Evolutionary conservation across 1,139 yeast genomes (phyloP).

Genomic region (Geotrichum klebahnii): DNA sequence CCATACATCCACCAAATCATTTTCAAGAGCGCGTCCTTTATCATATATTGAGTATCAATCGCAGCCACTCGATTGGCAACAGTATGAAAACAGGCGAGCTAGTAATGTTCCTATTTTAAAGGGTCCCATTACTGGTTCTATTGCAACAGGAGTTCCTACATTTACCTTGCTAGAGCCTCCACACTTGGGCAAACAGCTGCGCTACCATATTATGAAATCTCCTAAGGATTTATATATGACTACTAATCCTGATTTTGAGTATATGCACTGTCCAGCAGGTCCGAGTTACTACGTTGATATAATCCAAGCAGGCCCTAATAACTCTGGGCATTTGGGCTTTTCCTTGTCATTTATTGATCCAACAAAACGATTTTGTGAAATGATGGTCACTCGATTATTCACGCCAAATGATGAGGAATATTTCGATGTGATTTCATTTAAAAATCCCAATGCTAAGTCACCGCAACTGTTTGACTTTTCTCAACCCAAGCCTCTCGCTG

Average conservation of each 20-base stretch:
- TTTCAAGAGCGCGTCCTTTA: conserved; percentile 12
- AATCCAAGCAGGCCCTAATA: neutral
- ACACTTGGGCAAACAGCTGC: neutral
- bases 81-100: neutral
- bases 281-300: conserved; percentile 8
- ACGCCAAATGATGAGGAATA: neutral
- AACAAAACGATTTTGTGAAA: neutral
- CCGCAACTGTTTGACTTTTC: conserved; percentile 14
- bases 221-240: conserved; percentile 5
- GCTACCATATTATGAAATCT: conserved; percentile 1
- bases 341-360: conserved; percentile 10
- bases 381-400: conserved; percentile 7
- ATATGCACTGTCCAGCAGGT: conserved; percentile 1
- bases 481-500: neutral
- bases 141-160: conserved; percentile 12
- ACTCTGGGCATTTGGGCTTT: conserved; percentile 7
- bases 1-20: conserved; percentile 5
- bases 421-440: conserved; percentile 4
- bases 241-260: conserved; percentile 9
- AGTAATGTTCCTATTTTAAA: neutral
- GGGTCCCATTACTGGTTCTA: neutral
- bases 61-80: neutral
- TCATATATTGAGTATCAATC: conserved; percentile 4
- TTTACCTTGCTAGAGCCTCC: neutral
- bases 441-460: neutral